phyloP scores from a whole-genome alignment of 2,329 filamentous ascomycete genomes.

The Blastomyces emzantsi region DNA sequence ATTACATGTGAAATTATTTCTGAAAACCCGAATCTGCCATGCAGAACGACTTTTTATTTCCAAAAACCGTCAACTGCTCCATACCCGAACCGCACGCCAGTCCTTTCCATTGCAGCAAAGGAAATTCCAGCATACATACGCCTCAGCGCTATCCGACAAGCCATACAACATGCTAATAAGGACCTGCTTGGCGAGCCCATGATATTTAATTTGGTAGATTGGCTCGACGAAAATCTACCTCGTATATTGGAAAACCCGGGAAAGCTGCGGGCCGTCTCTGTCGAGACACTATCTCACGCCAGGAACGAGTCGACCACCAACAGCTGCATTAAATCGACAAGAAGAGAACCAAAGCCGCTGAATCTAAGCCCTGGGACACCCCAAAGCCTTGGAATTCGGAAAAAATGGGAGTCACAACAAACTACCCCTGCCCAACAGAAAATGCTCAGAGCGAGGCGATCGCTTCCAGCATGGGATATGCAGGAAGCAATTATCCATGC shows the following conservation, averaged over 20 bases:
- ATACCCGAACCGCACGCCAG: constrained; percentile 61
- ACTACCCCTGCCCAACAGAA: constrained; percentile 55
- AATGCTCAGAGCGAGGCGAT: constrained; percentile 64
- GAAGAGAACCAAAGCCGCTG: constrained; percentile 49
- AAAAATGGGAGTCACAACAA: constrained; percentile 62
- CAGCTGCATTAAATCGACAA: constrained; percentile 17
- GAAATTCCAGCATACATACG: constrained; percentile 85
- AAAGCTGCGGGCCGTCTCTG: constrained; percentile 71
- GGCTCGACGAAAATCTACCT: constrained; percentile 78
- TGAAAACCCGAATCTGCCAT: constrained; percentile 39
- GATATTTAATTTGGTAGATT: constrained; percentile 84
- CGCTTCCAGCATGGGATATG: constrained; percentile 79
- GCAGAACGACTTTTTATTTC: constrained; percentile 52
- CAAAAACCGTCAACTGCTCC: constrained; percentile 52
- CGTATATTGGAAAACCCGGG: constrained; percentile 78
- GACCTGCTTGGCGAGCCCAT: constrained; percentile 75
- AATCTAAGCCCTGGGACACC: constrained; percentile 52
- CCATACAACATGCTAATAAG: constrained; percentile 60
- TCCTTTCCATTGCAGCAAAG: constrained; percentile 59
- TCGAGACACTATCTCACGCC: constrained; percentile 57
- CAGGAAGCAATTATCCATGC: constrained; percentile 66
- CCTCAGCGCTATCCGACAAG: constrained; percentile 73
- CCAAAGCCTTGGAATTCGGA: constrained; percentile 50
- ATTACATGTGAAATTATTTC: constrained; percentile 63
- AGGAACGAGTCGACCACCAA: constrained; percentile 42